A percentile compares a stretch with the other conserved stretches of the same genome.
Evolutionary conservation across 2,329 filamentous ascomycete species (phyloP).

Genomic region (Penicillium thymicola): DNA sequence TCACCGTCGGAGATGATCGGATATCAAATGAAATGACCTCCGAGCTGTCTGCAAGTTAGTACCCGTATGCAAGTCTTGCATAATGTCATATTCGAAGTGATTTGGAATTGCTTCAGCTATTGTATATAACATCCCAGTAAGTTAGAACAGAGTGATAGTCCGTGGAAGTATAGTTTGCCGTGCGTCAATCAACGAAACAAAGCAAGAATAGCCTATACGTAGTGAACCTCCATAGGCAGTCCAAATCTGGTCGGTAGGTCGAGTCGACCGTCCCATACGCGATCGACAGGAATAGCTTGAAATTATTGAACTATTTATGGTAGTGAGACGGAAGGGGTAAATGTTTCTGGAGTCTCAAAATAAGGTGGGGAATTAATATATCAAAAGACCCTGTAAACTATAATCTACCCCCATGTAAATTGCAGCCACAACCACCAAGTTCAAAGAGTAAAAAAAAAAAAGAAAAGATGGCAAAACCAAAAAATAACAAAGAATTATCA

Average conservation of each 20-base stretch:
- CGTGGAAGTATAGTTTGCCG: not conserved
- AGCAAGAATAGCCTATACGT: not conserved
- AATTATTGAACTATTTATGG: not conserved
- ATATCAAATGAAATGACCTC: not conserved
- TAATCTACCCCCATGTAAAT: not conserved
- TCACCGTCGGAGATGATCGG: not conserved
- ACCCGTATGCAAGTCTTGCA: too few relatives aligned
- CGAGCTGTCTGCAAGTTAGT: not conserved
- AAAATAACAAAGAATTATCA: not conserved
- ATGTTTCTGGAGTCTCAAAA: not conserved
- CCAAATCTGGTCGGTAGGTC: not conserved
- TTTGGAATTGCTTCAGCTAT: not conserved
- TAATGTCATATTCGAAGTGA: not conserved
- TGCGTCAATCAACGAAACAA: not conserved
- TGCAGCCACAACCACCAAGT: not conserved
- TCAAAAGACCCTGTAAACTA: not conserved
- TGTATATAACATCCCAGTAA: not conserved
- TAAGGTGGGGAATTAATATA: conserved; percentile 1
- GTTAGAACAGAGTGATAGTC: not conserved
- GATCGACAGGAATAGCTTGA: conserved; percentile 1
- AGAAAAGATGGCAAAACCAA: not conserved
- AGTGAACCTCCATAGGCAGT: not conserved
- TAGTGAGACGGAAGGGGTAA: not conserved
- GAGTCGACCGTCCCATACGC: not conserved
- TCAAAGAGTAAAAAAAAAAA: not conserved